Percentiles rank a stretch among this genome's conserved stretches.
These are phyloP conservation scores for Moricandia moricandioides DNA, from an alignment of 345 rosid species.

Conservation along the genomic window DNA sequence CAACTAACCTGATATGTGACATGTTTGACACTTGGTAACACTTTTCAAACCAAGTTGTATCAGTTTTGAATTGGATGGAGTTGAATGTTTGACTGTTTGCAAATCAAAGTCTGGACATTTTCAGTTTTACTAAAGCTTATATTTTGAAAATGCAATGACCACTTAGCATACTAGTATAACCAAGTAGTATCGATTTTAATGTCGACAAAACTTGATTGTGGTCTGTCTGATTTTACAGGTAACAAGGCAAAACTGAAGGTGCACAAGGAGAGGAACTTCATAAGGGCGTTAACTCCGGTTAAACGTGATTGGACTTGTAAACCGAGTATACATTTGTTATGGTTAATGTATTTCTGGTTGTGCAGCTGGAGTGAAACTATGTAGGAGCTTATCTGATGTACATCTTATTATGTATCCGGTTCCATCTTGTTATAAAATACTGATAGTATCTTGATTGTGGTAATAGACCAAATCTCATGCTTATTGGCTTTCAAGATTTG, in stretches of 20 bases:
- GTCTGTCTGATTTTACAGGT: conserved; percentile 20
- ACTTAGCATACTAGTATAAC: no score
- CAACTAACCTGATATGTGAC: not conserved
- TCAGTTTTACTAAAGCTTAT: no score
- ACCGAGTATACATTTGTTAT: conserved; percentile 26
- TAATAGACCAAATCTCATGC: conserved; percentile 30
- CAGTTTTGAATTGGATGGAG: no score
- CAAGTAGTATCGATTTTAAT: not conserved
- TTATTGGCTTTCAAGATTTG: conserved; percentile 23
- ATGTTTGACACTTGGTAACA: not conserved
- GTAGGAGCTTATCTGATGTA: conserved; percentile 32
- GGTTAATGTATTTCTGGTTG: conserved; percentile 30
- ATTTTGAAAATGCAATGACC: no score
- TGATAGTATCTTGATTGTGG: conserved; percentile 32
- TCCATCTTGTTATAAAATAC: conserved; percentile 31
- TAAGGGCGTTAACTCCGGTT: conserved; percentile 15
- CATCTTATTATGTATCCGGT: conserved; percentile 26
- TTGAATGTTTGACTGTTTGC: no score
- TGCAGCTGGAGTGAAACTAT: conserved; percentile 25
- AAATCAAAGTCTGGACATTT: no score
- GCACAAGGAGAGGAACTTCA: conserved; percentile 9
- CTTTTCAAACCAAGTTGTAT: no score
- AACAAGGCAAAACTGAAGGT: not conserved
- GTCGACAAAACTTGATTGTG: not conserved
- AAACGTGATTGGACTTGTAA: conserved; percentile 27